Conservation (phyloP, 106 monocot species). For the Allium cepa region DNA sequence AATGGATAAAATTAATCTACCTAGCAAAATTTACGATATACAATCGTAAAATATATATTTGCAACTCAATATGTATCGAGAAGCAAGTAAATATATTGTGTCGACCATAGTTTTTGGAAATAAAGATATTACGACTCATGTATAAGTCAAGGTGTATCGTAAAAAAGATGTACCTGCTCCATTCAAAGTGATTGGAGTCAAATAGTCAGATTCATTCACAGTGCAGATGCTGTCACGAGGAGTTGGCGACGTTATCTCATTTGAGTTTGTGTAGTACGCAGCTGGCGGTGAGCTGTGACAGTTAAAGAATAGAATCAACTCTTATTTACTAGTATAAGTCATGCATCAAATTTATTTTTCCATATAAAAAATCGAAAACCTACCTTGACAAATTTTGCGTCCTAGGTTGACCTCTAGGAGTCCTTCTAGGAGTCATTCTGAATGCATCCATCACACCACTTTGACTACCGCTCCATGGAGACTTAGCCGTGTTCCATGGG, state of each 20-base stretch:
- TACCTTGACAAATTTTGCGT: constrained; percentile 17
- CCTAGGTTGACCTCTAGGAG: not conserved
- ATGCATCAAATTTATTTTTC: not conserved
- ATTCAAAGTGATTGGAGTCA: constrained; percentile 3
- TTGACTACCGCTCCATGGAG: constrained; percentile 28
- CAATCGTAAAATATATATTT: no score
- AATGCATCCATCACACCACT: constrained; percentile 19
- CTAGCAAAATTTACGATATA: no score
- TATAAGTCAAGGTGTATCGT: no score
- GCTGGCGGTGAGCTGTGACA: constrained; percentile 17
- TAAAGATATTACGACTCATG: no score
- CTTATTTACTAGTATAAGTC: no score
- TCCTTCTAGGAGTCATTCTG: constrained; percentile 14
- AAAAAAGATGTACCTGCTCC: not conserved
- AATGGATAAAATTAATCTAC: no score
- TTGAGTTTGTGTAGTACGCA: constrained; percentile 23
- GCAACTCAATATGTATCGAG: no score
- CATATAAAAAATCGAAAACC: not conserved
- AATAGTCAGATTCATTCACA: constrained; percentile 29
- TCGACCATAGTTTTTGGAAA: no score
- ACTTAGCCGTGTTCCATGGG: constrained; percentile 16
- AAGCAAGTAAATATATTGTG: no score
- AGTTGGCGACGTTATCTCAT: constrained; percentile 19
- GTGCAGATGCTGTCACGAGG: constrained; percentile 38
- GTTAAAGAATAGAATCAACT: not conserved